phyloP scores from a whole-genome alignment of 2,329 filamentous ascomycete species.

The Coniochaeta sp. region DNA sequence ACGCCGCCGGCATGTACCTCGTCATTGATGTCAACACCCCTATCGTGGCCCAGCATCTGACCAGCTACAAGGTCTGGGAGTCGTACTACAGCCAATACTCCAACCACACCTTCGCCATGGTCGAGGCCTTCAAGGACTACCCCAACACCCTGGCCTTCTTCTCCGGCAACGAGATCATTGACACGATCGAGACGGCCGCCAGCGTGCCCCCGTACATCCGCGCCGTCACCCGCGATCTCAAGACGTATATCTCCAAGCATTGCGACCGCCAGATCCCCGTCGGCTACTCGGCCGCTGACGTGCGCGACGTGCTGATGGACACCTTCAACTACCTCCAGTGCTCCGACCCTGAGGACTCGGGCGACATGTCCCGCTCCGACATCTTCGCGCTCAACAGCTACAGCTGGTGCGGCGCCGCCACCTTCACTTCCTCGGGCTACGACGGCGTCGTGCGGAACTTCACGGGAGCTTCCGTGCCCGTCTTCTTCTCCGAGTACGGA shows the following conservation, averaged over 20 bases:
- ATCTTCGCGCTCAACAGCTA: constrained; percentile 75
- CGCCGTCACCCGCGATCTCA: constrained; percentile 72
- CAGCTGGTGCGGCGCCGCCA: constrained; percentile 53
- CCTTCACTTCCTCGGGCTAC: constrained; percentile 48
- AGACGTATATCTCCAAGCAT: constrained; percentile 71
- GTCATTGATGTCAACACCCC: constrained; percentile 63
- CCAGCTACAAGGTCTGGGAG: constrained; percentile 47
- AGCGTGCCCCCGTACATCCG: constrained; percentile 63
- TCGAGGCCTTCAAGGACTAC: constrained; percentile 61
- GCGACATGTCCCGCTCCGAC: constrained; percentile 59
- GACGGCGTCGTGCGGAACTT: constrained; percentile 56
- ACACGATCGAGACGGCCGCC: constrained; percentile 52
- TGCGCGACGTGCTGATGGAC: constrained; percentile 65
- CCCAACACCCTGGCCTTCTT: constrained; percentile 68
- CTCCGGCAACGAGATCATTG: constrained; percentile 73
- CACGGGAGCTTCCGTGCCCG: constrained; percentile 57
- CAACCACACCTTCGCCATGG: constrained; percentile 60
- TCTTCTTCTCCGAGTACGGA: constrained; percentile 79
- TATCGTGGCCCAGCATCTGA: constrained; percentile 49
- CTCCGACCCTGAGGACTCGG: constrained; percentile 42
- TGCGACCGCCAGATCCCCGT: constrained; percentile 63
- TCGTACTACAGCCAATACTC: constrained; percentile 55
- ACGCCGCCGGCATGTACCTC: constrained; percentile 63
- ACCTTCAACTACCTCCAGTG: constrained; percentile 73
- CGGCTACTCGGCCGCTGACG: constrained; percentile 76